Conservation (phyloP, 2,329 filamentous ascomycete genomes). For the Ilyonectria sp. region DNA sequence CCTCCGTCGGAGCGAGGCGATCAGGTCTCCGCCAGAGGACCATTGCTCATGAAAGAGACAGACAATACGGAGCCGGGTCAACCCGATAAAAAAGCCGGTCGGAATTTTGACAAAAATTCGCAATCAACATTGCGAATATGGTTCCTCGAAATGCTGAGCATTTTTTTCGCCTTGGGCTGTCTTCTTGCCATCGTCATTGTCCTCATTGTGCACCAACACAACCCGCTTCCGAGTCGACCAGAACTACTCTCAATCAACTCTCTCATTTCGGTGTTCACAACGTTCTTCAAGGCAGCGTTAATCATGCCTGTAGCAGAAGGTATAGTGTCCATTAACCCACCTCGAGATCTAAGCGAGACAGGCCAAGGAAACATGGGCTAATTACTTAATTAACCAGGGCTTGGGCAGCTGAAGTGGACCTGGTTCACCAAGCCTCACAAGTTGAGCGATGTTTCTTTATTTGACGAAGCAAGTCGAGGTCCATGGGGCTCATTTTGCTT, state of each 20-base stretch:
- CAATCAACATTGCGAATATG: not conserved
- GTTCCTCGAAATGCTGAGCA: not conserved
- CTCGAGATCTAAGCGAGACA: too few species aligned
- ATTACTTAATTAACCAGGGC: too few species aligned
- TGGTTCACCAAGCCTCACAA: not conserved
- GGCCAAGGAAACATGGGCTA: too few species aligned
- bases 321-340: not conserved
- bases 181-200: not conserved
- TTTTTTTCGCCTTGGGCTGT: not conserved
- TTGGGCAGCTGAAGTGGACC: not conserved
- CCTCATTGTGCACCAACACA: not conserved
- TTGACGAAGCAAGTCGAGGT: constrained; percentile 5
- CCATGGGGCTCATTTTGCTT: not conserved
- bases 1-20: too few species aligned
- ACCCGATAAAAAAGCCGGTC: too few species aligned
- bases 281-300: not conserved
- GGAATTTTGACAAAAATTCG: too few species aligned
- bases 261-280: not conserved
- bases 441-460: not conserved
- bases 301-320: constrained; percentile 8
- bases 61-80: too few species aligned
- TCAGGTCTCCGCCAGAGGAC: too few species aligned
- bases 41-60: too few species aligned
- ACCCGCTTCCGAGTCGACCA: not conserved
- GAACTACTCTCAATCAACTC: not conserved